phyloP scores from a whole-genome alignment of 768 basidiomycete species.

The Agrocybe praecox region DNA sequence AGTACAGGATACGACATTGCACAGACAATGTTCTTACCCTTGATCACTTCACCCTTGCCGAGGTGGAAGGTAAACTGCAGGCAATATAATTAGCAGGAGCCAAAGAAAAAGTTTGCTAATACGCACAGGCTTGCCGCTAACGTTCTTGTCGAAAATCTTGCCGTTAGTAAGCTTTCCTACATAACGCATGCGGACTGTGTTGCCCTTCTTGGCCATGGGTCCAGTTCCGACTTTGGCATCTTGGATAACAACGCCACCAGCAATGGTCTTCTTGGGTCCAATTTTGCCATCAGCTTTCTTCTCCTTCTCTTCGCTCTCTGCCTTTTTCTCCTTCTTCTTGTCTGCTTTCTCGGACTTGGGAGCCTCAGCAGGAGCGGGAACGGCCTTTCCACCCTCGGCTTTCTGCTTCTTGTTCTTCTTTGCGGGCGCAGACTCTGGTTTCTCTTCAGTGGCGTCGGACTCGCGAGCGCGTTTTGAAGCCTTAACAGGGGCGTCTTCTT shows the following conservation, averaged over 20 bases:
- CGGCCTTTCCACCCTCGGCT: constrained; percentile 44
- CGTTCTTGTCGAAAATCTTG: constrained; percentile 79
- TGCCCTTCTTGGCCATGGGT: constrained; percentile 85
- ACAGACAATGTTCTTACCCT: constrained; percentile 49
- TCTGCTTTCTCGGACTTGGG: constrained; percentile 28
- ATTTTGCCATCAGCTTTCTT: constrained; percentile 19
- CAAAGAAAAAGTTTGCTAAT: neutral
- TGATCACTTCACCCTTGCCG: constrained; percentile 91
- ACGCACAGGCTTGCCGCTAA: constrained; percentile 83
- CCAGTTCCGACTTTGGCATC: constrained; percentile 84
- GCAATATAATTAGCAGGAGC: neutral
- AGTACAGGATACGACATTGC: neutral
- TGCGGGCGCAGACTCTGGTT: constrained; percentile 52
- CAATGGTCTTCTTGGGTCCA: constrained; percentile 49
- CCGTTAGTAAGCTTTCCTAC: constrained; percentile 86
- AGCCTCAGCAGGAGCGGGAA: constrained; percentile 37
- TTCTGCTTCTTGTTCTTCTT: constrained; percentile 84
- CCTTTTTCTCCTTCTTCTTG: constrained; percentile 45
- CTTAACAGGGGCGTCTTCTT: constrained; percentile 47
- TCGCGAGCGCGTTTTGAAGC: constrained; percentile 73
- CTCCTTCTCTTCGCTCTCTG: constrained; percentile 43
- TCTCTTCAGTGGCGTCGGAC: constrained; percentile 41
- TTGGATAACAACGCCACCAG: constrained; percentile 74
- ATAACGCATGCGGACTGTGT: constrained; percentile 85
- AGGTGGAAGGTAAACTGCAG: constrained; percentile 74